Base-by-base conservation (phyloP, 192 early-diverging fungal genomes). In the Chytriomyces sp. region DNA sequence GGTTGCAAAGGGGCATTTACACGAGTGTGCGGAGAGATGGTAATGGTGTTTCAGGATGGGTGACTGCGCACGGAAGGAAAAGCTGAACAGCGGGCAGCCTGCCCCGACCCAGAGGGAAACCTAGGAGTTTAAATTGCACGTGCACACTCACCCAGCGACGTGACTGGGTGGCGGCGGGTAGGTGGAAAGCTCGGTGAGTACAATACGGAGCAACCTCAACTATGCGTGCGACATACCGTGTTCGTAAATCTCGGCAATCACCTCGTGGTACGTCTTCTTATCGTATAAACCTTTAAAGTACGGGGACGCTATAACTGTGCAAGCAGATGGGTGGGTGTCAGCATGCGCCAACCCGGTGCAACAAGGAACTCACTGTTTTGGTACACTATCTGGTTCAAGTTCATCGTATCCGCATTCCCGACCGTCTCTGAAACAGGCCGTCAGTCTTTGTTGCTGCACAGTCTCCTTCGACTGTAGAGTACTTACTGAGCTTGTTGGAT, bases 371-470 rank as follows among this genome's bases (percentile, higher is more conserved):
- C 30, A 75, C 64, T 67, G 58, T 82, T 82, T 41, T 75, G 73
- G 55, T 80, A 82, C 33, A 80, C 55, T 26, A 80, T 69, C 30
- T 77, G 82, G 76, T 92, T 91, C 73, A 94, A 71, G 77, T 94
- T 94, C 93, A 94, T 94, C 17, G 90, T 92, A 49, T 73, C 77
- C 56, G 84, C 89, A 75, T 90, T 94, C 28, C 92, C 92, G 71
- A 81, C 85, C 5, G 91, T 92, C 52, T 89, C 66, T 68, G 66
- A 49, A 22, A 49, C n/a, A n/a, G n/a, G n/a, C n/a, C n/a, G n/a
- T n/a, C n/a, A n/a, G n/a, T n/a, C n/a, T n/a, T n/a, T n/a, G n/a
- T n/a, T n/a, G n/a, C n/a, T n/a, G n/a, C n/a, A n/a, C n/a, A n/a
- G n/a, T n/a, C n/a, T n/a, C n/a, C n/a, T n/a, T n/a, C n/a, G n/a